These are phyloP conservation scores for Annulohypoxylon stygium DNA, from an alignment of 495 filamentous ascomycete species.

Conservation along the genomic window DNA sequence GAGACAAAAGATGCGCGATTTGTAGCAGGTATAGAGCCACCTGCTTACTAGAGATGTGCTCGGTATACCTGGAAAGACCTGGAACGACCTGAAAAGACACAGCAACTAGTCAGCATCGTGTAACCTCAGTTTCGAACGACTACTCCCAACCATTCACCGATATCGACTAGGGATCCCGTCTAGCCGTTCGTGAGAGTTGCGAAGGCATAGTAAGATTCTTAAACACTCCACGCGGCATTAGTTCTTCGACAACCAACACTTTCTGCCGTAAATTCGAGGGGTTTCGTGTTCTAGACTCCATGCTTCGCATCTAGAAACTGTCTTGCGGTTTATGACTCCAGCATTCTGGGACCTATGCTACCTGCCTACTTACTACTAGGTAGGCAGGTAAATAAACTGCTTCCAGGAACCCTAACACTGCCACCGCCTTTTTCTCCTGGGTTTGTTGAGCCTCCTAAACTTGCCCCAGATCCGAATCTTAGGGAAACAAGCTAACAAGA, in stretches of 20 bases:
- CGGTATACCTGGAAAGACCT: background rate
- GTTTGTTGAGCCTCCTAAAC: background rate
- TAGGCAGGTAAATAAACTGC: background rate
- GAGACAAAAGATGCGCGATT: constrained; percentile 1
- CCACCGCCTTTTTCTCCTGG: background rate
- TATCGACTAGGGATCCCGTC: constrained; percentile 2
- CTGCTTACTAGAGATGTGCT: background rate
- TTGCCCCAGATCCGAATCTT: background rate
- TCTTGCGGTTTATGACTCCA: background rate
- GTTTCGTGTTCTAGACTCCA: background rate
- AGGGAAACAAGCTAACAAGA: background rate
- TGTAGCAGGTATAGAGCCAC: constrained; percentile 6
- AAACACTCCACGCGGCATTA: constrained; percentile 10
- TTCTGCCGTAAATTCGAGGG: constrained; percentile 5
- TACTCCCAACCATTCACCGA: background rate
- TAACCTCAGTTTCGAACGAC: background rate
- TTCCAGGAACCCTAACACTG: background rate
- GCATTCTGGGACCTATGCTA: background rate
- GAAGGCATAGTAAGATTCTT: constrained; percentile 14
- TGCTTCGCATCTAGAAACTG: background rate
- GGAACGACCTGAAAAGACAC: background rate
- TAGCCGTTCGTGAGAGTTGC: background rate
- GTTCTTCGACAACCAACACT: background rate
- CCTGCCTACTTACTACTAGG: background rate
- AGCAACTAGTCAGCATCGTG: background rate